These are phyloP conservation scores for Brassica nigra DNA, from an alignment of 345 rosid genomes.

Conservation along the genomic window DNA sequence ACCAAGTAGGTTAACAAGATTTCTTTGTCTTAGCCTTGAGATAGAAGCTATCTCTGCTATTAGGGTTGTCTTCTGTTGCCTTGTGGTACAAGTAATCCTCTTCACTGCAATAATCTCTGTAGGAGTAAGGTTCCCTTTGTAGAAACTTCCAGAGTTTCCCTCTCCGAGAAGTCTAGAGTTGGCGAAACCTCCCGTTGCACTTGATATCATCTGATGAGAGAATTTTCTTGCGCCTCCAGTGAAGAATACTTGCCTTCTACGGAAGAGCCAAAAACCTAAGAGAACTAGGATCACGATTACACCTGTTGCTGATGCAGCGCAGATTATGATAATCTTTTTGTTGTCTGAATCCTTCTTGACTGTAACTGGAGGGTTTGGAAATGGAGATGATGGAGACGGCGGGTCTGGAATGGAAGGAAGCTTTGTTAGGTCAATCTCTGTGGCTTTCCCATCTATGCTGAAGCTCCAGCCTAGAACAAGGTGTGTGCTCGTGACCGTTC, in stretches of 20 bases:
- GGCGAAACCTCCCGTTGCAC: constrained; percentile 23
- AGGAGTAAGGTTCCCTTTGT: constrained; percentile 29
- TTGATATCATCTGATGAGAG: constrained; percentile 29
- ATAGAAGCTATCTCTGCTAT: constrained; percentile 8
- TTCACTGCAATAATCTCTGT: constrained; percentile 29
- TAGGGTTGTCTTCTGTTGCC: constrained; percentile 25
- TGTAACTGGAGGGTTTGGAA: constrained; percentile 5
- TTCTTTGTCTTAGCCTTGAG: constrained; percentile 44
- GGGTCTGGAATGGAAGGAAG: constrained; percentile 57
- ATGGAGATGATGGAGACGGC: background rate
- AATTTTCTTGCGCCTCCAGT: constrained; percentile 17
- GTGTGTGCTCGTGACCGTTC: constrained; percentile 45
- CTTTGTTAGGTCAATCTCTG: constrained; percentile 44
- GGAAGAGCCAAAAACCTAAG: background rate
- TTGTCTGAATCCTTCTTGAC: background rate
- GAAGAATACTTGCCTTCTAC: background rate
- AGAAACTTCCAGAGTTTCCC: constrained; percentile 27
- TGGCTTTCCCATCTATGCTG: constrained; percentile 47
- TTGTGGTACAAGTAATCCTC: constrained; percentile 28
- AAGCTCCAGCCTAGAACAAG: constrained; percentile 70
- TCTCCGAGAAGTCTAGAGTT: constrained; percentile 27
- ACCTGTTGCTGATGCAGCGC: background rate
- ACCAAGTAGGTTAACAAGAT: constrained; percentile 50
- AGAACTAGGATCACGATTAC: background rate
- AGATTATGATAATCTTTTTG: constrained; percentile 20